Percentiles rank a stretch among this genome's conserved stretches.
Conservation (phyloP, 805 yeast genomes). For the Wickerhamiella lipophila region DNA sequence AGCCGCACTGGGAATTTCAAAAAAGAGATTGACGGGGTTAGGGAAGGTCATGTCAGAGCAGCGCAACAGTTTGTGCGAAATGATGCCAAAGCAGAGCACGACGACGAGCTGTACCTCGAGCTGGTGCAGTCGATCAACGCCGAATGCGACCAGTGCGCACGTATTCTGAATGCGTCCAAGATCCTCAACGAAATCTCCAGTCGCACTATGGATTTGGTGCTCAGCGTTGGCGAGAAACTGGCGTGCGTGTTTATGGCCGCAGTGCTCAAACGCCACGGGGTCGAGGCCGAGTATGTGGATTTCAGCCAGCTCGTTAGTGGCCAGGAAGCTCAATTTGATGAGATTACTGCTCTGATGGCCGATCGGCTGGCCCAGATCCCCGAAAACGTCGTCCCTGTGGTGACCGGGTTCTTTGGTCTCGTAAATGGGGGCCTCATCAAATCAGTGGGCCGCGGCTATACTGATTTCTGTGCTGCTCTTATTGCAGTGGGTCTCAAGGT, state of each 20-base stretch:
- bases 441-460: constrained; percentile 94
- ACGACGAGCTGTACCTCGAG: constrained; percentile 33
- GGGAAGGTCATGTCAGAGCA: constrained; percentile 65
- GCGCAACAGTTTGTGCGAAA: constrained; percentile 45
- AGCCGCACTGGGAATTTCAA: constrained; percentile 30
- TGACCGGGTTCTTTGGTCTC: constrained; percentile 90
- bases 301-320: constrained; percentile 36
- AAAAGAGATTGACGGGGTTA: constrained; percentile 49
- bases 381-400: constrained; percentile 54
- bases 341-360: constrained; percentile 40
- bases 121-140: constrained; percentile 46
- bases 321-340: constrained; percentile 49
- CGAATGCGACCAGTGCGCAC: constrained; percentile 57
- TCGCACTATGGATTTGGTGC: constrained; percentile 75
- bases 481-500: constrained; percentile 87
- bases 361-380: constrained; percentile 30
- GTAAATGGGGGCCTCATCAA: constrained; percentile 92
- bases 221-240: constrained; percentile 89
- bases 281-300: constrained; percentile 66
- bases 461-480: constrained; percentile 94
- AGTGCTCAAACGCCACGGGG: constrained; percentile 69
- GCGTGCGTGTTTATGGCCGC: constrained; percentile 83
- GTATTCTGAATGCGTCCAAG: constrained; percentile 72
- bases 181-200: constrained; percentile 84
- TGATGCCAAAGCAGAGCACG: neutral